phyloP scores from a whole-genome alignment of 2,329 filamentous ascomycete species.

The Epichloe festucae region DNA sequence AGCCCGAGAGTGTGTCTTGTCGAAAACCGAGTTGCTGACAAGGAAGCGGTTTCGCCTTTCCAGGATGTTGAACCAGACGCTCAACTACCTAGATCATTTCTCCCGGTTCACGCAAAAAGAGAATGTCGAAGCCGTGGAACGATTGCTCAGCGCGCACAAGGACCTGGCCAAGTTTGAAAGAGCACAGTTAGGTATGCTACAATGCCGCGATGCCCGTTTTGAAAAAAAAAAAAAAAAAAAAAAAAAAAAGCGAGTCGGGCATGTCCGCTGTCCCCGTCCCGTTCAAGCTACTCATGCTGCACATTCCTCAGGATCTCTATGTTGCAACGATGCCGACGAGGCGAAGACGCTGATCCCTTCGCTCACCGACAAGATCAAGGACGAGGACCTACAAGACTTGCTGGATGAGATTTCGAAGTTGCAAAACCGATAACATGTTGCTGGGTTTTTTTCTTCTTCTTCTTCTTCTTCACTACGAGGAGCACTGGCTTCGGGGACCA shows the following conservation, averaged over 20 bases:
- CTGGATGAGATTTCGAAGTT: conserved; percentile 86
- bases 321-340: conserved; percentile 86
- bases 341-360: conserved; percentile 92
- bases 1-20: background rate
- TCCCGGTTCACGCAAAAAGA: conserved; percentile 92
- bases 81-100: conserved; percentile 89
- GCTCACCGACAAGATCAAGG: conserved; percentile 75
- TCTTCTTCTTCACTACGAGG: background rate
- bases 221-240: too few species aligned
- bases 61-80: conserved; percentile 72
- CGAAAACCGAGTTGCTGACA: conserved; percentile 4
- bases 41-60: background rate
- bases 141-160: conserved; percentile 65
- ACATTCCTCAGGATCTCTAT: conserved; percentile 57
- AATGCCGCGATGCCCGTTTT: background rate
- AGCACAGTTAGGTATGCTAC: conserved; percentile 64
- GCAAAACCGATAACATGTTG: conserved; percentile 24
- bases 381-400: conserved; percentile 76
- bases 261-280: too few species aligned
- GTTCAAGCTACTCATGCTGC: conserved; percentile 1
- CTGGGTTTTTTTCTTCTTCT: too few species aligned
- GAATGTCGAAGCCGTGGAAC: conserved; percentile 87
- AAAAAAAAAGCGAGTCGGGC: too few species aligned
- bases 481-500: background rate
- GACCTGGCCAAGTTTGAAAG: conserved; percentile 86